Percentiles rank a stretch among this genome's conserved stretches.
Evolutionary conservation across 495 filamentous ascomycete genomes (phyloP).

Genomic region (Xylaria telfairii): DNA sequence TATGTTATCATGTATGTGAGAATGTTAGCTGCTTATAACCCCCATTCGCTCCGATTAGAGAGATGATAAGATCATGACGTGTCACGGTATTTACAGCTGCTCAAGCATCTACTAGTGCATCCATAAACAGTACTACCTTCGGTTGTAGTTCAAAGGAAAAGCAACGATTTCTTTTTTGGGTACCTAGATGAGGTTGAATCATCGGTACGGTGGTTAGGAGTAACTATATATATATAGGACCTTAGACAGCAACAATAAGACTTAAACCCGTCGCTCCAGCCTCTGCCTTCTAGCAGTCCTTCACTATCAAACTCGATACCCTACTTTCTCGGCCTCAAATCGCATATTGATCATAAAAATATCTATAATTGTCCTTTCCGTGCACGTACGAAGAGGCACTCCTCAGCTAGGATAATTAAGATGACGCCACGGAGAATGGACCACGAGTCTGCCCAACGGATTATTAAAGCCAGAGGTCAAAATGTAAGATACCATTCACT

Average conservation of each 20-base stretch:
- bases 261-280: neutral
- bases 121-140: neutral
- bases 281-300: neutral
- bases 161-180: neutral
- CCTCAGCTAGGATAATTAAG: neutral
- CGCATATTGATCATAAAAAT: neutral
- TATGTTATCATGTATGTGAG: neutral
- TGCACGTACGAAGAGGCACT: neutral
- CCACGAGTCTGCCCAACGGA: conserved; percentile 52
- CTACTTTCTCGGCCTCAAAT: too few species aligned
- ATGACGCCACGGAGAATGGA: conserved; percentile 53
- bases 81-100: neutral
- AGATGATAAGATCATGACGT: neutral
- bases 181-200: neutral
- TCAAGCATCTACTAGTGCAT: neutral
- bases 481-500: conserved; percentile 31
- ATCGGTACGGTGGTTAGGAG: neutral
- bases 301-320: neutral
- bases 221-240: conserved; percentile 11
- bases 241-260: neutral
- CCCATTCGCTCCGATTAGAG: neutral
- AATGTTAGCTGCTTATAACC: neutral
- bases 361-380: neutral
- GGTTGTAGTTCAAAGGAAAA: neutral
- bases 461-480: conserved; percentile 48